phyloP scores from a whole-genome alignment of 2,329 filamentous ascomycete species.

The Fusarium redolens region DNA sequence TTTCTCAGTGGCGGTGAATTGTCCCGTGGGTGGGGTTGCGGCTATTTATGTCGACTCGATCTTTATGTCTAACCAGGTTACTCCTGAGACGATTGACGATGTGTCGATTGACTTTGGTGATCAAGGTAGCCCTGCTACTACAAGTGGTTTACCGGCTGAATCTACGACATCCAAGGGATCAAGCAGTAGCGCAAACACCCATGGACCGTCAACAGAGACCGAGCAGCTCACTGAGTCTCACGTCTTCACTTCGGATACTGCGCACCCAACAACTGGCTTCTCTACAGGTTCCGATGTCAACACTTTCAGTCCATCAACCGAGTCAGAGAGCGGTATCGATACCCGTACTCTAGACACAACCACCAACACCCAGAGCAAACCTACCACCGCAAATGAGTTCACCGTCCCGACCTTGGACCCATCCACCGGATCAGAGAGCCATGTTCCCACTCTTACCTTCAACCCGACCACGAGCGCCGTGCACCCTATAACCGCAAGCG shows the following conservation, averaged over 20 bases:
- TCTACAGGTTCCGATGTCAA: background rate
- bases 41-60: conserved; percentile 31
- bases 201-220: background rate
- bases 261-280: background rate
- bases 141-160: rapidly evolving
- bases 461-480: rapidly evolving
- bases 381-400: background rate
- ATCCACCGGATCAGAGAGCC: background rate
- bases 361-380: background rate
- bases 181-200: background rate
- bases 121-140: background rate
- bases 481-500: background rate
- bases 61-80: conserved; percentile 38
- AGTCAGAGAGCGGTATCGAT: background rate
- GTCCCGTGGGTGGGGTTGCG: background rate
- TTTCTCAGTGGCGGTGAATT: conserved; percentile 7
- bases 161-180: rapidly evolving
- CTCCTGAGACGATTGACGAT: conserved; percentile 24
- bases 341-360: background rate
- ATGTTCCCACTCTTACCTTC: background rate
- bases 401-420: background rate
- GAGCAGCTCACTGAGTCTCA: background rate
- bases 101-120: conserved; percentile 16
- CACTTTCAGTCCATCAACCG: background rate
- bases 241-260: background rate